These are phyloP conservation scores for Lepiota brunneoincarnata DNA, from an alignment of 768 basidiomycete genomes.

Conservation along the genomic window DNA sequence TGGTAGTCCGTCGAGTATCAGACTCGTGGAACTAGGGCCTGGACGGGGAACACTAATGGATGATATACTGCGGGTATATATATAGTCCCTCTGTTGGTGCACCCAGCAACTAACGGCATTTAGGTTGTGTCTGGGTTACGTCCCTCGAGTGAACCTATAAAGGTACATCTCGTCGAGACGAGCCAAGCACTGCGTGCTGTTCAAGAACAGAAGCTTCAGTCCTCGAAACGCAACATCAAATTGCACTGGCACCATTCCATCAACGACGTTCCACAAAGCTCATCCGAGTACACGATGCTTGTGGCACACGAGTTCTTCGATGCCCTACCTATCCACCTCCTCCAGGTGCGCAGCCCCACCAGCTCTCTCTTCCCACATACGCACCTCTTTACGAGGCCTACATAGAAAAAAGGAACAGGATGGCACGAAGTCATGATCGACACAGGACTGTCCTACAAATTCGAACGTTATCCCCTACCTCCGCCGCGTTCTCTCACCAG, in stretches of 20 bases:
- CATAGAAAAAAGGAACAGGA: conserved; percentile 75
- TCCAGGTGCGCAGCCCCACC: conserved; percentile 56
- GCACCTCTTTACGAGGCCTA: neutral
- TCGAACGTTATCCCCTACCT: conserved; percentile 31
- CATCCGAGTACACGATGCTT: conserved; percentile 71
- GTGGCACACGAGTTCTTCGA: conserved; percentile 98
- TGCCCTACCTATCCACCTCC: conserved; percentile 86
- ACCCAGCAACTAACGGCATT: neutral
- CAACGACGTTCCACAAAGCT: conserved; percentile 54
- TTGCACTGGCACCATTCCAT: conserved; percentile 75
- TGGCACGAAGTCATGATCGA: conserved; percentile 86
- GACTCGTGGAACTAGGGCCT: conserved; percentile 90
- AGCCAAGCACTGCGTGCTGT: conserved; percentile 62
- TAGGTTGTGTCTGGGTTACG: conserved; percentile 55
- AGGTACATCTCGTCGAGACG: conserved; percentile 81
- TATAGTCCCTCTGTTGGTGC: neutral
- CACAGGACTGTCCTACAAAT: conserved; percentile 29
- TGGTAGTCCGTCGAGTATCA: conserved; percentile 46
- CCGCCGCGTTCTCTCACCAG: conserved; percentile 62
- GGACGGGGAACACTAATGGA: conserved; percentile 90
- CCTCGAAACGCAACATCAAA: conserved; percentile 29
- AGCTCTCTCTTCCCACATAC: neutral
- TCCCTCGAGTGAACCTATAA: conserved; percentile 31
- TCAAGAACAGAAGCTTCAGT: conserved; percentile 53
- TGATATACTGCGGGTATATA: conserved; percentile 79